These are phyloP conservation scores for Tricholoma sp. DNA, from an alignment of 768 basidiomycete genomes.

Conservation along the genomic window DNA sequence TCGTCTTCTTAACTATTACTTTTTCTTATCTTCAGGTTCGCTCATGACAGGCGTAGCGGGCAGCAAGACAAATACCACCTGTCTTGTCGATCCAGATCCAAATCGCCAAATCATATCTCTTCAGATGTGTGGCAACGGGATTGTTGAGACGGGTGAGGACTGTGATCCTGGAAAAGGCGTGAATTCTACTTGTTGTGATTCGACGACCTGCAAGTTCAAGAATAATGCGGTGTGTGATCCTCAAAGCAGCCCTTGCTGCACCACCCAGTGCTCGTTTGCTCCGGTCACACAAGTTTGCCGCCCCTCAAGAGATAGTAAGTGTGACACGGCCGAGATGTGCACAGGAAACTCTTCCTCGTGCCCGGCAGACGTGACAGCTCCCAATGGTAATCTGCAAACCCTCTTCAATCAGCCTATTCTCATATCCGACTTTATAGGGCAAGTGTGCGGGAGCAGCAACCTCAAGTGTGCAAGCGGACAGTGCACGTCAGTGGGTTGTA, in stretches of 20 bases:
- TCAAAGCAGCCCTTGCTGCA: slow-evolving; percentile 71
- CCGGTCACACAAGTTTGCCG: slow-evolving; percentile 66
- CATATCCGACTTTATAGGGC: slow-evolving; percentile 32
- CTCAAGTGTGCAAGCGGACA: slow-evolving; percentile 72
- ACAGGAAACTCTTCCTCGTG: slow-evolving; percentile 71
- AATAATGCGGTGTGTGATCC: slow-evolving; percentile 76
- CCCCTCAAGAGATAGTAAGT: slow-evolving; percentile 55
- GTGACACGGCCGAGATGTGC: slow-evolving; percentile 72
- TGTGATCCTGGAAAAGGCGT: slow-evolving; percentile 74
- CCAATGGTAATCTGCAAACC: slow-evolving; percentile 49
- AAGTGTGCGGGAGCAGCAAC: slow-evolving; percentile 58
- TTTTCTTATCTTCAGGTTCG: slow-evolving; percentile 40
- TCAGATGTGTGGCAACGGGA: slow-evolving; percentile 80
- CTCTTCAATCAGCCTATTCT: not conserved
- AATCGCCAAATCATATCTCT: slow-evolving; percentile 47
- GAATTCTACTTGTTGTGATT: slow-evolving; percentile 68
- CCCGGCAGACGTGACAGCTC: slow-evolving; percentile 54
- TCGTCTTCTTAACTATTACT: not conserved
- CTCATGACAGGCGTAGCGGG: slow-evolving; percentile 47
- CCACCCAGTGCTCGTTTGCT: slow-evolving; percentile 61
- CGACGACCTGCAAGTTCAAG: slow-evolving; percentile 69
- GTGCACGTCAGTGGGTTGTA: slow-evolving; percentile 71
- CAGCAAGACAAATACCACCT: slow-evolving; percentile 52
- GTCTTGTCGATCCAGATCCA: slow-evolving; percentile 57
- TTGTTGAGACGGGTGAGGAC: slow-evolving; percentile 78